Evolutionary conservation across 2,329 filamentous ascomycete genomes (phyloP).

Genomic region (Ophiosphaerella herpotricha): DNA sequence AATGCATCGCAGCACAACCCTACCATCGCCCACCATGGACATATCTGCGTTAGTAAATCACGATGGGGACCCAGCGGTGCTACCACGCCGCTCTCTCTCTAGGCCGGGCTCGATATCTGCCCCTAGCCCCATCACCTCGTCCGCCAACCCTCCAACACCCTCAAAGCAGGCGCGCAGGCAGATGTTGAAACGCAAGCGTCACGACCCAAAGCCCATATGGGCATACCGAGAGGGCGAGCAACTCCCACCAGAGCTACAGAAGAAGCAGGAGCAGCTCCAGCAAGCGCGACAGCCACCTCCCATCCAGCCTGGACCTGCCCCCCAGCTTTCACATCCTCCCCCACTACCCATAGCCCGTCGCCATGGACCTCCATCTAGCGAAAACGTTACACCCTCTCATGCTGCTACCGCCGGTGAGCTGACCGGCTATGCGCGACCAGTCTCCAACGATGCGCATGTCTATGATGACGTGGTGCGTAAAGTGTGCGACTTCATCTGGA

Average conservation of each 20-base stretch:
- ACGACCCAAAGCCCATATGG: conserved; percentile 46
- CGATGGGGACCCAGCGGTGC: conserved; percentile 33
- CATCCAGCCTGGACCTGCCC: conserved; percentile 8
- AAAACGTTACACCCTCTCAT: conserved; percentile 12
- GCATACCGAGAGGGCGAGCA: conserved; percentile 37
- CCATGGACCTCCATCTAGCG: conserved; percentile 22
- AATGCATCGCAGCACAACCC: conserved; percentile 25
- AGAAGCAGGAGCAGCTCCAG: conserved; percentile 27
- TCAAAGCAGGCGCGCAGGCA: conserved; percentile 28
- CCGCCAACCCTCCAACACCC: conserved; percentile 35
- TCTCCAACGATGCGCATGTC: conserved; percentile 69
- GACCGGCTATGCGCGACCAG: conserved; percentile 58
- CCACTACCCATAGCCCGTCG: conserved; percentile 18
- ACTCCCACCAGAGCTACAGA: conserved; percentile 29
- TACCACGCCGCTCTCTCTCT: conserved; percentile 39
- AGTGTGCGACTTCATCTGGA: conserved; percentile 81
- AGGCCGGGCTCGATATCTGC: conserved; percentile 31
- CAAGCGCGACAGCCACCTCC: conserved; percentile 27
- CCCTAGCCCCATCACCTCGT: conserved; percentile 33
- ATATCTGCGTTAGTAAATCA: conserved; percentile 44
- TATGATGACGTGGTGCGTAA: conserved; percentile 74
- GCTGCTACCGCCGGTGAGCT: conserved; percentile 18
- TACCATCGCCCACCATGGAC: conserved; percentile 41
- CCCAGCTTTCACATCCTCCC: conserved; percentile 20
- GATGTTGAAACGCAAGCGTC: conserved; percentile 42